Base-by-base conservation (phyloP, 2,329 filamentous ascomycete genomes). In the Pestalotiopsis sp. region DNA sequence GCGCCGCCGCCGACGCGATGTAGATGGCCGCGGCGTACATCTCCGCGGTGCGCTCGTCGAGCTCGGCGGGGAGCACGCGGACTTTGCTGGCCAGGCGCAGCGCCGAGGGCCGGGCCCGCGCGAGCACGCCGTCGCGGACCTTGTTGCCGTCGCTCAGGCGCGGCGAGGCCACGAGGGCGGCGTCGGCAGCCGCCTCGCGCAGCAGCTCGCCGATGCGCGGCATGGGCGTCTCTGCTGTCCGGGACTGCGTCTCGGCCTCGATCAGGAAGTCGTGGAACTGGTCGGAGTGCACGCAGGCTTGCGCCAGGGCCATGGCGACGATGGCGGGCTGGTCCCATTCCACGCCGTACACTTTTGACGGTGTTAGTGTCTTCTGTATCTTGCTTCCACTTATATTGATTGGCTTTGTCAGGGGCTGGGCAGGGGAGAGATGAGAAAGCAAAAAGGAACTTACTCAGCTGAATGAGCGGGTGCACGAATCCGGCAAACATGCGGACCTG, bases 311-410 rank as follows among this genome's bases (percentile, higher is more conserved):
- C 80, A 95, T 89, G 5, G 94, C 93, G 36, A 97, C 85, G 69
- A 97, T 90, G 49, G 92, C 92, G 2, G 93, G 93, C 76, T 97
- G 93, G 11, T 86, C 78, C 82, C 94, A 97, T 77, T 97, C 94
- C 45, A 97, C 77, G 4, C 92, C 94, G 76, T 94, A 97, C 63
- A 94, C 92, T 52, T n/a, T 52, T 23, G 41, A 4, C 13, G 41
- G 41, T 45, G 12, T 45, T 45, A 13, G 13, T 45, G 12, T 45
- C 12, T 45, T 45, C 2, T 17, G 39, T 13, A 4, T 45, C 41
- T 45, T 45, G 1, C 3, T 45, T 45, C 41, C 13, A 13, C 41
- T 45, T 45, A 17, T 45, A 36, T 36, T 2, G 31, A 36, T 36
- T 9, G 31, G 1, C 31, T 36, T 36, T 36, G 2, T 9, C 6